phyloP scores from a whole-genome alignment of 1,139 yeast species.

The Debaryomyces singareniensis region DNA sequence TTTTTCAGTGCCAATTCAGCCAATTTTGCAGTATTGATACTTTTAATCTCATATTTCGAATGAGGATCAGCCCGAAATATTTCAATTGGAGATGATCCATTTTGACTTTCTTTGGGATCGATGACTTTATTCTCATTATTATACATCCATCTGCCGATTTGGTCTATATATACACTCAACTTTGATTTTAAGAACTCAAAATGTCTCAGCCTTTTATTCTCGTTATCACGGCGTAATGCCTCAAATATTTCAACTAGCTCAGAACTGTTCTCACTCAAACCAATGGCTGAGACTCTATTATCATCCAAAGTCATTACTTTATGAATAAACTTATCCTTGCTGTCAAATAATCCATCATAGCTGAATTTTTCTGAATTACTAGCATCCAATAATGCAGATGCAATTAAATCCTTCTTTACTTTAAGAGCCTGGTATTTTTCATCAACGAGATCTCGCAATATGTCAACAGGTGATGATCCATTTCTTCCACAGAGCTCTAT shows the following conservation, averaged over 20 bases:
- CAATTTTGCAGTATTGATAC: not conserved
- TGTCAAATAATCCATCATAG: constrained; percentile 11
- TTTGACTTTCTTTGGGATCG: constrained; percentile 1
- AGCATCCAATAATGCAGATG: constrained; percentile 40
- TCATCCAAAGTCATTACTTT: constrained; percentile 17
- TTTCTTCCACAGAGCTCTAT: constrained; percentile 62
- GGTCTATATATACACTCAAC: not conserved
- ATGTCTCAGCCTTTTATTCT: constrained; percentile 3
- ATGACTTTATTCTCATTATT: too few species aligned
- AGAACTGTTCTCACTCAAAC: constrained; percentile 9
- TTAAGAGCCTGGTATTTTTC: constrained; percentile 51
- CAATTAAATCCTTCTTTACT: constrained; percentile 55
- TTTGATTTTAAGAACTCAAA: not conserved
- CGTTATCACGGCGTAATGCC: constrained; percentile 18
- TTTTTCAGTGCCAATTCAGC: not conserved
- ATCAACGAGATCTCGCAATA: constrained; percentile 72
- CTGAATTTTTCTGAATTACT: constrained; percentile 8
- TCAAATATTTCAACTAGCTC: constrained; percentile 22
- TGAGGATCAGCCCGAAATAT: not conserved
- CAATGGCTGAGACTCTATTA: constrained; percentile 20
- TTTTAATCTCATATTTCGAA: not conserved
- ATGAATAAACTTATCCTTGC: constrained; percentile 15
- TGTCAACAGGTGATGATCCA: constrained; percentile 76
- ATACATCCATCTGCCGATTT: not conserved
- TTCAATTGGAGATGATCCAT: not conserved